Conservation (phyloP, 2,329 filamentous ascomycete species). For the Grosmannia huntii region DNA sequence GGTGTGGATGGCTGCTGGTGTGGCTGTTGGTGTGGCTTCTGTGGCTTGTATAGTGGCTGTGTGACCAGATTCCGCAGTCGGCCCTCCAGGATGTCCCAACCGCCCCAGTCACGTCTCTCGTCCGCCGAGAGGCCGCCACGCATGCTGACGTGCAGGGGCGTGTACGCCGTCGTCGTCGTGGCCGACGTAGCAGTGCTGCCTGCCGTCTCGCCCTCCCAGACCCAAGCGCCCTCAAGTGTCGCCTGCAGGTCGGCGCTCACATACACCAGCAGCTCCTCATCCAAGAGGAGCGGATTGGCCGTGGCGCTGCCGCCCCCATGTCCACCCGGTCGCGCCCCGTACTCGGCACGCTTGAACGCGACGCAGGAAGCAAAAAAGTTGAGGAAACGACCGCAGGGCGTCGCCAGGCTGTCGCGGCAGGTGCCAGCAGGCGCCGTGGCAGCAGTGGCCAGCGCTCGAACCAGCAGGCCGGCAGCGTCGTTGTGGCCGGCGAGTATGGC, state of each 20-base stretch:
- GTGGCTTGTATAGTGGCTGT: not conserved
- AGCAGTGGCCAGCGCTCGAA: slow-evolving; percentile 59
- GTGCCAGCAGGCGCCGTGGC: slow-evolving; percentile 49
- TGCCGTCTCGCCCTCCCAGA: slow-evolving; percentile 41
- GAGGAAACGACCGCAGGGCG: slow-evolving; percentile 66
- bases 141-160: not conserved
- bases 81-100: slow-evolving; percentile 64
- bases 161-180: not conserved
- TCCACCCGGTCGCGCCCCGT: slow-evolving; percentile 22
- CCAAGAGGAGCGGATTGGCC: slow-evolving; percentile 31
- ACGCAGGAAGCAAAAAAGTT: slow-evolving; percentile 67
- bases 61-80: slow-evolving; percentile 39
- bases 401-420: not conserved
- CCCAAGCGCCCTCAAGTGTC: slow-evolving; percentile 65
- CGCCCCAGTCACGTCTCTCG: slow-evolving; percentile 58
- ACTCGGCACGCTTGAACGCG: slow-evolving; percentile 33
- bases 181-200: too few species aligned
- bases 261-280: slow-evolving; percentile 84
- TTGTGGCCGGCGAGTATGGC: slow-evolving; percentile 64
- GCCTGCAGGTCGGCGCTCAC: slow-evolving; percentile 78
- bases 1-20: not conserved
- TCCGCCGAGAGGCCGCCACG: slow-evolving; percentile 36
- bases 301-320: slow-evolving; percentile 4
- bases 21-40: not conserved
- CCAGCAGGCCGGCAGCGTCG: slow-evolving; percentile 57